phyloP scores from a whole-genome alignment of 495 filamentous ascomycete species.

The Trichoderma orchidacearum region DNA sequence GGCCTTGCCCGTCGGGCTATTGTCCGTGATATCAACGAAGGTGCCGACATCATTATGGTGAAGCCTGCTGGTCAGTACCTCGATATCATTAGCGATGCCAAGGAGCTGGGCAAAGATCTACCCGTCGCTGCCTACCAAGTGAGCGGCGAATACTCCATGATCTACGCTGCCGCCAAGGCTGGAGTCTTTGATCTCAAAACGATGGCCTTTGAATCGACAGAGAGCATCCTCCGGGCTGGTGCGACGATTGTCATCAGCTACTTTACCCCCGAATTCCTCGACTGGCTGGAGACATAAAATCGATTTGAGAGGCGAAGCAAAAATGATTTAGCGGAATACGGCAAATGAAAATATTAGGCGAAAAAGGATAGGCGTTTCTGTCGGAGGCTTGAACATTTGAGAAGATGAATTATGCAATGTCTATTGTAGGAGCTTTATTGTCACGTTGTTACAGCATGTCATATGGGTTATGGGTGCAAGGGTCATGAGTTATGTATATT shows the following conservation, averaged over 20 bases:
- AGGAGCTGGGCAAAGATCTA: slow-evolving; percentile 78
- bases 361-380: slow-evolving; percentile 5
- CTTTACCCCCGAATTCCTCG: slow-evolving; percentile 86
- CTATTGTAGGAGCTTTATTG: background rate
- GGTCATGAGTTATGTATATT: background rate
- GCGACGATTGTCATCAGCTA: slow-evolving; percentile 87
- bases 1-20: slow-evolving; percentile 93
- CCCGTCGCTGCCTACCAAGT: slow-evolving; percentile 95
- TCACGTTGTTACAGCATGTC: background rate
- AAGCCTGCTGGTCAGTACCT: slow-evolving; percentile 90
- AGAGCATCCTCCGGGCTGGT: slow-evolving; percentile 85
- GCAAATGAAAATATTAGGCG: slow-evolving; percentile 6
- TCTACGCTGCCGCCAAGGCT: slow-evolving; percentile 87
- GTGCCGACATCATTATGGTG: slow-evolving; percentile 97
- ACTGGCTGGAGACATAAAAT: slow-evolving; percentile 46
- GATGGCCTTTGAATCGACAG: slow-evolving; percentile 88
- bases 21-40: slow-evolving; percentile 75
- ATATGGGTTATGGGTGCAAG: background rate
- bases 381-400: background rate
- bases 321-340: background rate
- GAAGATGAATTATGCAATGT: background rate
- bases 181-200: slow-evolving; percentile 94
- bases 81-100: slow-evolving; percentile 93
- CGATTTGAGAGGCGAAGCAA: slow-evolving; percentile 11
- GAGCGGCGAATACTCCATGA: slow-evolving; percentile 95